Evolutionary conservation across 345 rosid species (phyloP).

Genomic region (Populus simonii): DNA sequence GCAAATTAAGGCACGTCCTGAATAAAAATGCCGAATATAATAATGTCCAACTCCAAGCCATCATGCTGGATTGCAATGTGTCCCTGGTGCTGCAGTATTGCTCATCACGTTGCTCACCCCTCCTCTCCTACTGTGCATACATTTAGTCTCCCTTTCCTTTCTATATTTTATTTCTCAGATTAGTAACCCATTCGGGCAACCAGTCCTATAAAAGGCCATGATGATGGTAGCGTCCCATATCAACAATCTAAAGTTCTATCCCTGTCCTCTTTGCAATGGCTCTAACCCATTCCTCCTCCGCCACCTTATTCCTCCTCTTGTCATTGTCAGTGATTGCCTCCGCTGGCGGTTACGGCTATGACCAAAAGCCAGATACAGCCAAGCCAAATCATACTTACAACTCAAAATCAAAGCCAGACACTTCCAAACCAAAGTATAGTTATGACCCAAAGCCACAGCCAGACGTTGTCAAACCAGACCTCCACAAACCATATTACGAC

Average conservation of each 20-base stretch:
- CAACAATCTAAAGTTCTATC: not conserved
- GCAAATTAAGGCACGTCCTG: no score
- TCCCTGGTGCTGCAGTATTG: not conserved
- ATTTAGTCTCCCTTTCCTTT: not conserved
- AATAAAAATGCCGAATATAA: no score
- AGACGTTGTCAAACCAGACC: not conserved
- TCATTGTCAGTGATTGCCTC: constrained; percentile 19
- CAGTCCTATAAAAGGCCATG: not conserved
- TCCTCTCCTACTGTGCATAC: no score
- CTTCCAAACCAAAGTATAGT: not conserved
- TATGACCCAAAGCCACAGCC: not conserved
- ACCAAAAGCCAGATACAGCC: not conserved
- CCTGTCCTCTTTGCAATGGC: constrained; percentile 15
- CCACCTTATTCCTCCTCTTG: constrained; percentile 25
- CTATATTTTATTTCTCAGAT: not conserved
- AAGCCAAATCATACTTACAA: not conserved
- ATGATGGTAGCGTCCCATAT: not conserved
- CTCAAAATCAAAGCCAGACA: not conserved
- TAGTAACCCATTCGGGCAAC: not conserved
- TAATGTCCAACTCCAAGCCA: not conserved
- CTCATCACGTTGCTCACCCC: not conserved
- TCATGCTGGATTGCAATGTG: not conserved
- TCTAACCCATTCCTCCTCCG: constrained; percentile 1
- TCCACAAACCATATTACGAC: not conserved
- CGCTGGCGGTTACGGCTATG: constrained; percentile 2